Conservation (phyloP, 208 protist genomes). For the Acanthamoeba sp. region DNA sequence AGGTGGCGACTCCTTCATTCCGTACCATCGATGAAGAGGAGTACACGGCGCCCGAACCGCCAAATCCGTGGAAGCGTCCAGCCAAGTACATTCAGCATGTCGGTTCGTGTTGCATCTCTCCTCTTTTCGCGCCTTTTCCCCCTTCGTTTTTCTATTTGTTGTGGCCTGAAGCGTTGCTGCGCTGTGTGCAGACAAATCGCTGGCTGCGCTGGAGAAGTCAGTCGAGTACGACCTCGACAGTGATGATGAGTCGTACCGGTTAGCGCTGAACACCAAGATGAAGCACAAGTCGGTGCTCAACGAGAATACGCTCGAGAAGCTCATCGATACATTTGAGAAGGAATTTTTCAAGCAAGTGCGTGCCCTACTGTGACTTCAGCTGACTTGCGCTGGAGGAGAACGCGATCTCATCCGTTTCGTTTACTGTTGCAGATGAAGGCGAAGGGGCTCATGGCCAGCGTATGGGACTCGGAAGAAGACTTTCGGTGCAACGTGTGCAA, state of each 20-base stretch:
- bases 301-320: slow-evolving; percentile 1
- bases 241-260: slow-evolving; percentile 10
- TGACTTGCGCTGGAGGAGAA: too few species aligned
- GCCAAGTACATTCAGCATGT: neutral
- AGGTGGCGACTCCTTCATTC: slow-evolving; percentile 5
- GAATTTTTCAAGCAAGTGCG: slow-evolving; percentile 29
- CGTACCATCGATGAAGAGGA: neutral
- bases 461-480: slow-evolving; percentile 60
- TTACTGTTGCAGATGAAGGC: slow-evolving; percentile 11
- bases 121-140: too few species aligned
- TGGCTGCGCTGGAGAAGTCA: neutral
- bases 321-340: slow-evolving; percentile 46
- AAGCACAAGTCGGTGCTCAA: neutral
- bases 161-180: neutral
- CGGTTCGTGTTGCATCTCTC: neutral
- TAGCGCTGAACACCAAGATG: slow-evolving; percentile 20
- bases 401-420: neutral
- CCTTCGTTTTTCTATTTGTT: neutral
- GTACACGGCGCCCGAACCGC: neutral
- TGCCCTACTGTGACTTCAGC: neutral
- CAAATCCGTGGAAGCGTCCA: slow-evolving; percentile 30
- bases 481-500: slow-evolving; percentile 52
- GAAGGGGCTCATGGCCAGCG: neutral
- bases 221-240: slow-evolving; percentile 38
- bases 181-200: neutral